Base-by-base conservation (phyloP, 495 filamentous ascomycete species). In the Astrocystis sublimbata region DNA sequence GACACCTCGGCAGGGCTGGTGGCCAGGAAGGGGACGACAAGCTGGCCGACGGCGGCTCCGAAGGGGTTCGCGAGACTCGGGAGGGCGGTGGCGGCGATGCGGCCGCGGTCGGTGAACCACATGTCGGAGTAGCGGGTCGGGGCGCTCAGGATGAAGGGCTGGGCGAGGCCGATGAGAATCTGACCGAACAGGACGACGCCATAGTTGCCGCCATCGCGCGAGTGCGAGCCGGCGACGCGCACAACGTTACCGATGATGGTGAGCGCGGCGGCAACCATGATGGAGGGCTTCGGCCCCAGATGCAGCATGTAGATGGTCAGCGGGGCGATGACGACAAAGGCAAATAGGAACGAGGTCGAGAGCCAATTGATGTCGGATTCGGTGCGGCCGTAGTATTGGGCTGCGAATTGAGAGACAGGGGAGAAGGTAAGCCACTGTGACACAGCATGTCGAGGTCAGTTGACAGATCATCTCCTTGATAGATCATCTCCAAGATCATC, bases 151-250 rank as follows among this genome's bases (percentile, higher is more conserved):
- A 96, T 92, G 75, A 98, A 97, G 0, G 94, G 93, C 63, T 98
- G 94, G 12, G 91, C 88, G 8, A 97, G 78, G 0, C 94, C 94
- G 38, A 88, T 91, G 17, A 98, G 76, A 75, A 97, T 88, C 77
- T 98, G 94, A n/a, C 93, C 94, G 73, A 96, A 88, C 88, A 97
- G 91, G 43, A 91, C 89, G 21, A 90, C 81, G 9, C 88, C 87
- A 66, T 91, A 96, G 9, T 60, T 54, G 36, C 84, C 83, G 23
- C 84, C 85, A 12, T 76, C 76, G 28, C 71, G 66, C 15, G 74
- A 73, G 65, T 82, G 81, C 4, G 90, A 88, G 60, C 92, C 92
- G 1, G 83, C 91, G 77, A 93, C 97, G 61, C 94, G 89, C 66
- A 98, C 86, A 92, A 93, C 97, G 77, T 96, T 97, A 1, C 93